Evolutionary conservation across 176 grass and related monocot species (phyloP).

Genomic region (Oryza meyeriana): DNA sequence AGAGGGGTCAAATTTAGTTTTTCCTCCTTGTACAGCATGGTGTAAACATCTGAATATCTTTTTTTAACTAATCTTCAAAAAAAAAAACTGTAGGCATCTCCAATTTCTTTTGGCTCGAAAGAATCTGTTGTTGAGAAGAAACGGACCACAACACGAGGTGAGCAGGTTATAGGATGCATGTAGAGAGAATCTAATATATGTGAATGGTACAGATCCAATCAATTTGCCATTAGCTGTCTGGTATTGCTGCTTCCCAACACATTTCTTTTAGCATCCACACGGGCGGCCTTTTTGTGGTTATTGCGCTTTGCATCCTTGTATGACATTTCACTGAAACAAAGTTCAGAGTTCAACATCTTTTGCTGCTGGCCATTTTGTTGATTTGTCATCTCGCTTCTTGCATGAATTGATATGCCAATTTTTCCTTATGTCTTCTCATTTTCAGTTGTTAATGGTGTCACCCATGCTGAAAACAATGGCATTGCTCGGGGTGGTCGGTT

Average conservation of each 20-base stretch:
- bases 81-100: slow-evolving; percentile 37
- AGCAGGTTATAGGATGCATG: slow-evolving; percentile 3
- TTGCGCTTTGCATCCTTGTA: not conserved
- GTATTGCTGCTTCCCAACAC: not conserved
- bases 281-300: not conserved
- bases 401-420: slow-evolving; percentile 3
- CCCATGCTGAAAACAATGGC: slow-evolving; percentile 41
- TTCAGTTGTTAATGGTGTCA: slow-evolving; percentile 63
- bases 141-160: slow-evolving; percentile 59
- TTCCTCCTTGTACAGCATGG: not conserved
- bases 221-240: not conserved
- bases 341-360: not conserved
- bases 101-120: slow-evolving; percentile 37
- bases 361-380: not conserved
- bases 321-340: not conserved
- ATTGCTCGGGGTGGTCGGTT: slow-evolving; percentile 29
- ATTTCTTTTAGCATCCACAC: not conserved
- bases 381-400: not conserved
- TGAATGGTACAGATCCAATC: not conserved
- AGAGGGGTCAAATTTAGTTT: not conserved
- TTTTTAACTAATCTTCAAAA: too few relatives aligned
- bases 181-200: not conserved
- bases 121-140: slow-evolving; percentile 64
- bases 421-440: not conserved
- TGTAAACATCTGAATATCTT: not conserved